Percentiles rank a stretch among this genome's conserved stretches.
These are phyloP conservation scores for Xylaria acuta DNA, from an alignment of 495 filamentous ascomycete genomes.

Conservation along the genomic window DNA sequence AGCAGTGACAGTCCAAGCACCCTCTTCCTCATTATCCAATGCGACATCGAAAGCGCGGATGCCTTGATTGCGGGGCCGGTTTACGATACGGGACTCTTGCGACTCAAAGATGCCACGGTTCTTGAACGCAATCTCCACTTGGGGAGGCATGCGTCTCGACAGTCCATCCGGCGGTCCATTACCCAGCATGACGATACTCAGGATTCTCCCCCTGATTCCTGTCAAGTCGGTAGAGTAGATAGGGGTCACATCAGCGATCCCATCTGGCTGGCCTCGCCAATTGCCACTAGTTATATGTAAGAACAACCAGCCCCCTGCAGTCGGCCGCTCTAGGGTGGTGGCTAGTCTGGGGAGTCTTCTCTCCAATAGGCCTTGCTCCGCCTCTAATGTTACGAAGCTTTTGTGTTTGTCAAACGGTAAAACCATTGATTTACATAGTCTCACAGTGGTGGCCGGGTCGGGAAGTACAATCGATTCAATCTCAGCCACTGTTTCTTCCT, in stretches of 20 bases:
- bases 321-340: not conserved
- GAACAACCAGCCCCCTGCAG: not conserved
- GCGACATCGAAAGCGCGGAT: not conserved
- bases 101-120: not conserved
- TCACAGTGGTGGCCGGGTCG: not conserved
- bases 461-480: not conserved
- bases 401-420: not conserved
- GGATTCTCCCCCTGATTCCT: not conserved
- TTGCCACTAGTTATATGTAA: not conserved
- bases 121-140: constrained; percentile 7
- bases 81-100: not conserved
- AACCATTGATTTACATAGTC: not conserved
- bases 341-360: not conserved
- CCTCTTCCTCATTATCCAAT: not conserved
- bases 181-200: not conserved
- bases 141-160: not conserved
- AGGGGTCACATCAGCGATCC: not conserved
- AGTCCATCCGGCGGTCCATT: not conserved
- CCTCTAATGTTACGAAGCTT: not conserved
- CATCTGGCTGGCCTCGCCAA: not conserved
- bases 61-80: not conserved
- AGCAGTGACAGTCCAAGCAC: not conserved
- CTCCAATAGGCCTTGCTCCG: not conserved
- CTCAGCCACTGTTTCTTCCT: not conserved
- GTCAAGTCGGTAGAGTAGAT: not conserved